Evolutionary conservation across 257 asterid genomes (phyloP), one percentile per base, ranked within the genome.

Genomic region (Plantago elongata): DNA sequence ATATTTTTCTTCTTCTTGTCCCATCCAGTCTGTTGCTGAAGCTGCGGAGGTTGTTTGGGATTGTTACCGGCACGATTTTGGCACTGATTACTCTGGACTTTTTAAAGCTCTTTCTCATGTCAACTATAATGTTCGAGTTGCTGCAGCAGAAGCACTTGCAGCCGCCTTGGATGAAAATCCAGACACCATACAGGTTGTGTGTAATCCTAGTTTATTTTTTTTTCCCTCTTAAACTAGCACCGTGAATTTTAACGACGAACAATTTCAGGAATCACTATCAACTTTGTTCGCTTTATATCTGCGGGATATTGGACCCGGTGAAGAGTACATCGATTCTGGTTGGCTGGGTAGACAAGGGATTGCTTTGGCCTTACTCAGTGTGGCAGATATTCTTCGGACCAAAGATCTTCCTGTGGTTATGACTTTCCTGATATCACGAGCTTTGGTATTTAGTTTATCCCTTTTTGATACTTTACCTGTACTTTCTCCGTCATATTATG

Each of bases 161-260:
- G 96, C 99, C 45, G 99, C 95, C 69, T 76, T 92, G 83, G 99
- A 92, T 80, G 99, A 92, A 81, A 89, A 81, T 15, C 99, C 99
- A 50, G 97, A 89, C 64, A 77, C 94, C 7, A 86, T 83, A 75
- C 99, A 86, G 94, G 99, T 89, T 42, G 52, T 59, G 11, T 57
- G 13, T 45, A 34, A 54, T 55, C 68, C 51, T 51, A 65, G 43
- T 37, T 60, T 15, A 50, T 17, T 60, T 55, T 40, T 54, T 61
- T 65, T n/a, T n/a, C n/a, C n/a, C n/a, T n/a, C 57, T 54, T 59
- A 50, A 40, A 45, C 63, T 37, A 13, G 50, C 22, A 49, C 18
- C 71, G 29, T 62, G 68, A 61, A 52, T 51, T 66, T 64, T 16
- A 57, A 72, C 27, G 62, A 61, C 63, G 54, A 50, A 74, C 73